Evolutionary conservation across 2,329 filamentous ascomycete genomes (phyloP), one percentile per base, ranked within the genome.

Genomic region (Ciborinia camelliae): DNA sequence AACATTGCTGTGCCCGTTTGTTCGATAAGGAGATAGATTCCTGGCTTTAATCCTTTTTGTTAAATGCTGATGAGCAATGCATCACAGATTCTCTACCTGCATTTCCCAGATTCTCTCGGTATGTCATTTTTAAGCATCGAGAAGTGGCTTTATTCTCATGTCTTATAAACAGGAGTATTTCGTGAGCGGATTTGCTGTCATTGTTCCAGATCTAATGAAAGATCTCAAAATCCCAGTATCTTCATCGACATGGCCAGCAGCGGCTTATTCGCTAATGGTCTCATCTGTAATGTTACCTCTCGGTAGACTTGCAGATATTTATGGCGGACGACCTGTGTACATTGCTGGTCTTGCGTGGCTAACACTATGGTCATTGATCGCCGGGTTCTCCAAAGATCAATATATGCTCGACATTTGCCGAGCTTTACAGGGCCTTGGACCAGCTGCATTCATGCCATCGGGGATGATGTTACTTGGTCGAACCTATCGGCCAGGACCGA

Each of bases 161-260:
- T n/a, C 54, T 35, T 32, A 51, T 32, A 2, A 10, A 20, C 63
- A 81, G 77, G 85, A 88, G 73, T 88, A 84, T 73, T 84, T 84
- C 67, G 80, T 93, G 63, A 88, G 86, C 48, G 90, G 91, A 47
- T 94, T 92, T 74, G 82, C 81, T 68, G 87, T 88, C 70, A 82
- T 92, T 26, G 76, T 92, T 0, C 90, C 90, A 1, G 83, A 83
- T 0, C 76, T 93, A 1, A 79, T 85, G 12, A 73, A 75, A 12
- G 81, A 84, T 1, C 81, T 93, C 5, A 63, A 84, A 43, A 91
- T 93, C 45, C 85, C 89, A 0, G 81, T 74, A 73, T 80, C 71
- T 54, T 84, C 71, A 71, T 82, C 71, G 76, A 90, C 77, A 77
- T 90, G 84, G 89, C 88, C 75, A 71, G 84, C 76, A 76, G 86